These are phyloP conservation scores for Cicer arietinum DNA, from an alignment of 306 rosid genomes.

Conservation along the genomic window DNA sequence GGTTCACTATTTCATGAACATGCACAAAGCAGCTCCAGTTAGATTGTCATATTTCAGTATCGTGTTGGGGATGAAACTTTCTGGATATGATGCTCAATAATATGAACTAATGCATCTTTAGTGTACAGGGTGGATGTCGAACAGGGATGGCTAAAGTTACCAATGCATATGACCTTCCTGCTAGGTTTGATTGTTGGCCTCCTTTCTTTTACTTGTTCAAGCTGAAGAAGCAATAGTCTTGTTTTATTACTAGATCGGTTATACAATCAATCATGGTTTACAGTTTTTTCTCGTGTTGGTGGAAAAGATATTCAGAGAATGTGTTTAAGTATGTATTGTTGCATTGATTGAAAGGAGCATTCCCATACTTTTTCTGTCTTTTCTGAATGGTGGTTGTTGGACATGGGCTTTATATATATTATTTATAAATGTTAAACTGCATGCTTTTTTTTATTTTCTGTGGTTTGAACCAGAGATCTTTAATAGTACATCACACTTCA, in stretches of 20 bases:
- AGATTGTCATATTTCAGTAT: conserved; percentile 24
- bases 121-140: conserved; percentile 93
- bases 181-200: conserved; percentile 65
- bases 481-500: conserved; percentile 19
- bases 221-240: conserved; percentile 12
- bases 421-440: conserved; percentile 4
- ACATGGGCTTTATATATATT: not conserved
- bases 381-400: conserved; percentile 7
- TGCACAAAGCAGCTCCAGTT: conserved; percentile 15
- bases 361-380: conserved; percentile 18
- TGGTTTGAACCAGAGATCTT: conserved; percentile 32
- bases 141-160: conserved; percentile 98
- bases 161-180: conserved; percentile 93
- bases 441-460: not conserved
- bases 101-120: conserved; percentile 44
- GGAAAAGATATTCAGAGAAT: conserved; percentile 10
- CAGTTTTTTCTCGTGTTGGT: conserved; percentile 26
- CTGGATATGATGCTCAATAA: conserved; percentile 27
- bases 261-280: conserved; percentile 16
- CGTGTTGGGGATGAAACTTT: conserved; percentile 17
- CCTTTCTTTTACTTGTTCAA: conserved; percentile 33
- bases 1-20: conserved; percentile 32
- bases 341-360: conserved; percentile 34
- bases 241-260: conserved; percentile 18
- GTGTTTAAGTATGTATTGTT: conserved; percentile 10